A percentile compares a stretch with the other conserved stretches of the same genome.
phyloP scores from a whole-genome alignment of 108 stramenopile genomes.

The Fistulifera solaris region DNA sequence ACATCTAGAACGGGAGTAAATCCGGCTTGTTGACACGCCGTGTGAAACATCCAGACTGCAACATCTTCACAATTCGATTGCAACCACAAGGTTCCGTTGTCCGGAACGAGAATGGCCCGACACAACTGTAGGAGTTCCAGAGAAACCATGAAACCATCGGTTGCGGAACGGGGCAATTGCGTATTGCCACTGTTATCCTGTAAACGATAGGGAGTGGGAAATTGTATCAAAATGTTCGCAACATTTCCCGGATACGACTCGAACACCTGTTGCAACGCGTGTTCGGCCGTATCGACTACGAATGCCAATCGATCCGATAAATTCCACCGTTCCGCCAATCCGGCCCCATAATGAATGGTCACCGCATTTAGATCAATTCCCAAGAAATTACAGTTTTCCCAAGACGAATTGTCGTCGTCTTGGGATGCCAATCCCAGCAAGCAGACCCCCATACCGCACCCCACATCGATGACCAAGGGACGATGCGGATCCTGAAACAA shows the following conservation, averaged over 20 bases:
- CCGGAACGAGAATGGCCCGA: background rate
- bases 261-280: constrained; percentile 18
- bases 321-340: constrained; percentile 44
- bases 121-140: constrained; percentile 28
- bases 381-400: constrained; percentile 52
- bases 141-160: constrained; percentile 66
- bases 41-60: constrained; percentile 49
- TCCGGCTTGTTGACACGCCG: constrained; percentile 26
- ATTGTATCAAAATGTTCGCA: constrained; percentile 43
- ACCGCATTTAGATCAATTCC: constrained; percentile 59
- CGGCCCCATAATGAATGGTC: constrained; percentile 43
- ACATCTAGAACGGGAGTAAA: constrained; percentile 21
- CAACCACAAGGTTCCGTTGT: constrained; percentile 31
- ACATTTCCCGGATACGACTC: constrained; percentile 52
- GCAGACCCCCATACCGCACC: constrained; percentile 72
- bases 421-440: constrained; percentile 41
- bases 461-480: constrained; percentile 69
- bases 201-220: constrained; percentile 65
- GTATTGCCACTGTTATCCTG: constrained; percentile 27
- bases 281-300: constrained; percentile 51
- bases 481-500: constrained; percentile 37
- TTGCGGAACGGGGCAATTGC: constrained; percentile 51
- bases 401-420: constrained; percentile 2
- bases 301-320: constrained; percentile 26
- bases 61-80: constrained; percentile 83